Base-by-base conservation (phyloP, 2,329 filamentous ascomycete genomes). In the Juglanconis oblonga region DNA sequence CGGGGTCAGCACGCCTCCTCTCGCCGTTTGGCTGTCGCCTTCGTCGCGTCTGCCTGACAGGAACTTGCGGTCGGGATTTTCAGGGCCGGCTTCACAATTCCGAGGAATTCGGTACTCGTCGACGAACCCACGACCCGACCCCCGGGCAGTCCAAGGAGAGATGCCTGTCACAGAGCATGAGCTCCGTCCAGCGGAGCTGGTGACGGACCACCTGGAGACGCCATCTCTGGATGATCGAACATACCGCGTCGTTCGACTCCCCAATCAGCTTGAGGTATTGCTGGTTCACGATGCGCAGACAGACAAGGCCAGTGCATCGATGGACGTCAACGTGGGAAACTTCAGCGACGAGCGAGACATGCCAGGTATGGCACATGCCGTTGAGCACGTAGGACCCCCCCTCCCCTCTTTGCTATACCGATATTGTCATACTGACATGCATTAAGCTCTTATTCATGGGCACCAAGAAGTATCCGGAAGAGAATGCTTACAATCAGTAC, bases 401-500 rank as follows among this genome's bases (percentile, higher is more conserved):
- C 36, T 36, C 31, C 53, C 29, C 40, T 48, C n/a, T 50, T 9
- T 36, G 6, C 13, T 44, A 10, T 51, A 10, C 32, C 33, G 9
- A 49, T n/a, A 13, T 38, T 35, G 6, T 11, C 33, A 40, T 52
- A 24, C 57, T 68, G 32, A 56, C 47, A 13, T 53, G 14, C 47
- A 32, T 59, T 7, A 64, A 87, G 82, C 79, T 97, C 65, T 79
- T 99, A 31, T 99, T 99, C 79, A 98, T 99, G 95, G 95, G 95
- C 53, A 99, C 95, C 7, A 89, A 97, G 75, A 99, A 98, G 85
- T 99, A 95, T 70, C 95, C 95, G 0, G 85, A 88, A 72, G 94
- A 97, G 76, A 98, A 99, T 74, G 94, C 90, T 65, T 99, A 99
- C 79, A 92, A 91, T 70, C 89, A 94, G 72, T 99, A 96, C 73